Base-by-base conservation (phyloP, 1,284 basidiomycete genomes). In the Lignosus rhinocerotis region DNA sequence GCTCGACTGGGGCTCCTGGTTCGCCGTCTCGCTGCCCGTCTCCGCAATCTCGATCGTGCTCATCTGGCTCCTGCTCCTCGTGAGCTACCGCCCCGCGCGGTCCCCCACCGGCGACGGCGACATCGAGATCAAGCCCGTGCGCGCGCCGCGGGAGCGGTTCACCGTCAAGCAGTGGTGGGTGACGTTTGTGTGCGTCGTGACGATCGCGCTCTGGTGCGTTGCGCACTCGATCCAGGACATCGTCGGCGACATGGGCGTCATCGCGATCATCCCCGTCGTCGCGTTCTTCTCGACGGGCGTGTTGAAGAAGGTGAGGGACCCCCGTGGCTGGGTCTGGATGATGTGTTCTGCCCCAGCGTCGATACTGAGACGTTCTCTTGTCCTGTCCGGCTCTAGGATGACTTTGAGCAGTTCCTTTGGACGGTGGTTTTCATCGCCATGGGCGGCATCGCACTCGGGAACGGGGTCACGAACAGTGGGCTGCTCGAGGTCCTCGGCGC, bases 211-310 rank as follows among this genome's bases (percentile, higher is more conserved):
- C 50, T 98, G 96, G 96, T 97, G 94, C 71, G 73, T 94, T 34
- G 96, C 93, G 68, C 91, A 93, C 70, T 78, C 81, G 67, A 85
- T 99, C 59, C 87, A 97, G 71, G 75, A 78, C 19, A 78, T 80
- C 45, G 80, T 99, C 1, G 97, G 97, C 11, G 96, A 99, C 73
- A 99, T 99, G 96, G 95, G 96, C 25, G 83, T 98, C 67, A 96
- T 99, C 66, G 96, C 96, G 0, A 89, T 99, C 65, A 81, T 99
- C 38, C 97, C 96, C 0, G 84, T 99, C 59, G 82, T 98, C 3
- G 88, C 93, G 8, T 98, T 98, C 79, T 99, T 99, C 74, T 92
- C 93, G 2, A 94, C 95, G 0, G 94, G 94, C 3, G 88, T 98
- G 11, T 77, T 99, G 55, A 94, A 94, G 69, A 98, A 98, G 87